Evolutionary conservation across 2,329 filamentous ascomycete genomes (phyloP).

Genomic region (Neoscytalidium dimidiatum): DNA sequence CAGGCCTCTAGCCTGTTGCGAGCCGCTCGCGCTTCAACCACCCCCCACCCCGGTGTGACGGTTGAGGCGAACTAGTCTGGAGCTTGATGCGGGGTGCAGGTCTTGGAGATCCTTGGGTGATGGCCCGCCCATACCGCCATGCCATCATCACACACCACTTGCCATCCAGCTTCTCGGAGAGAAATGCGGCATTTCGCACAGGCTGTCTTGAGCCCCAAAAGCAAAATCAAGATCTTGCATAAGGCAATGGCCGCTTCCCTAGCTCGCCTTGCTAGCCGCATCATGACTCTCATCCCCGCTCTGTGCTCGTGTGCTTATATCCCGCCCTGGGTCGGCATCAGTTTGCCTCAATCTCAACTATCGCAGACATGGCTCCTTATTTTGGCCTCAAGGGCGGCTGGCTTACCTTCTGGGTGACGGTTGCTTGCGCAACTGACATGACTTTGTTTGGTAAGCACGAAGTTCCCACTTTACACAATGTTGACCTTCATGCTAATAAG

Average conservation of each 20-base stretch:
- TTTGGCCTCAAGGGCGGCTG: slow-evolving; percentile 57
- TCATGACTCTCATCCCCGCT: background rate
- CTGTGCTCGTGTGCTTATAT: background rate
- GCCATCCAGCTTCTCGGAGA: background rate
- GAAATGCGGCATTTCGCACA: background rate
- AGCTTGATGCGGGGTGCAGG: slow-evolving; percentile 11
- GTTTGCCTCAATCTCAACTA: background rate
- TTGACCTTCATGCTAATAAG: slow-evolving; percentile 22
- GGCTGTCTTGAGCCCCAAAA: background rate
- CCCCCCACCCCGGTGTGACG: background rate
- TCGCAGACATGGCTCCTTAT: slow-evolving; percentile 39
- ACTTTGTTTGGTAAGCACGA: slow-evolving; percentile 40
- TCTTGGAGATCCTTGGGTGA: background rate
- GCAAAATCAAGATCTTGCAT: background rate
- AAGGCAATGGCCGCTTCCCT: background rate
- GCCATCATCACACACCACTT: background rate
- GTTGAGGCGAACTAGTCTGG: background rate
- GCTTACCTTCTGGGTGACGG: slow-evolving; percentile 60
- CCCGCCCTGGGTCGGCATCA: background rate
- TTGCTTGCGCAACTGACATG: slow-evolving; percentile 53
- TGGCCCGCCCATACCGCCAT: background rate
- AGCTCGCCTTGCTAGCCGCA: background rate
- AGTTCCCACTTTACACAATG: no score
- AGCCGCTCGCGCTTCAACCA: background rate
- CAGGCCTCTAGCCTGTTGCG: background rate